Evolutionary conservation across 1,284 basidiomycete genomes (phyloP).

Genomic region (Ustilago hordei): DNA sequence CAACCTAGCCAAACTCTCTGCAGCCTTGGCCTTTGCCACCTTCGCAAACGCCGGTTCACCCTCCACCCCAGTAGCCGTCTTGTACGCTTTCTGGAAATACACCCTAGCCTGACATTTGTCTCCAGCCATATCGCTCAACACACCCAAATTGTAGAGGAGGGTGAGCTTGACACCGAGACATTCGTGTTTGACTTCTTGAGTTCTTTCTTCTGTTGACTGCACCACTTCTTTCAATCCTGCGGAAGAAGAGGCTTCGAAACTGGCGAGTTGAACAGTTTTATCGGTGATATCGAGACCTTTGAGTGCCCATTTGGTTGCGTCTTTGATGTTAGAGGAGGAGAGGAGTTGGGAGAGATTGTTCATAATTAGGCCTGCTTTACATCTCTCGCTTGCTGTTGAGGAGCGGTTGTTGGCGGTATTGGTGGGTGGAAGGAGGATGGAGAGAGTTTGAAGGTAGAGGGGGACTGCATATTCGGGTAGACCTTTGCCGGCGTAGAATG

Average conservation of each 20-base stretch:
- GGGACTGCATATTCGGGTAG: constrained; percentile 68
- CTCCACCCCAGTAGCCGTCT: constrained; percentile 26
- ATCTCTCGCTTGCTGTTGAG: constrained; percentile 64
- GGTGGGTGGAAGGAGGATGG: constrained; percentile 61
- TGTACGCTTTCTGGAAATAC: constrained; percentile 56
- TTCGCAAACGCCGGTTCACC: constrained; percentile 19
- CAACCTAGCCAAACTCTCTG: constrained; percentile 37
- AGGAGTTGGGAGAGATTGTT: constrained; percentile 68
- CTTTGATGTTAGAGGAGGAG: constrained; percentile 47
- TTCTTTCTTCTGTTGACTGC: constrained; percentile 42
- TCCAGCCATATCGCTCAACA: constrained; percentile 44
- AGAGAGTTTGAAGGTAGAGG: constrained; percentile 68
- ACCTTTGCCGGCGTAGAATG: constrained; percentile 64
- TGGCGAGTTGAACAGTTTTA: constrained; percentile 54
- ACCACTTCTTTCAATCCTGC: constrained; percentile 22
- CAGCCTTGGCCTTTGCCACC: constrained; percentile 37
- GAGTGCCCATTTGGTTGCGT: constrained; percentile 63
- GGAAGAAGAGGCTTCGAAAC: constrained; percentile 37
- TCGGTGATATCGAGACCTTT: constrained; percentile 64
- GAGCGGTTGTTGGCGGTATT: constrained; percentile 1
- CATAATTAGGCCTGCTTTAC: constrained; percentile 66
- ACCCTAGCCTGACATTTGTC: constrained; percentile 54
- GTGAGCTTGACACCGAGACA: constrained; percentile 64
- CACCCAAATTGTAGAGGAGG: constrained; percentile 65
- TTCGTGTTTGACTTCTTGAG: constrained; percentile 53